Conservation (phyloP, 1,284 basidiomycete genomes). For the Lignosus rhinocerotis region DNA sequence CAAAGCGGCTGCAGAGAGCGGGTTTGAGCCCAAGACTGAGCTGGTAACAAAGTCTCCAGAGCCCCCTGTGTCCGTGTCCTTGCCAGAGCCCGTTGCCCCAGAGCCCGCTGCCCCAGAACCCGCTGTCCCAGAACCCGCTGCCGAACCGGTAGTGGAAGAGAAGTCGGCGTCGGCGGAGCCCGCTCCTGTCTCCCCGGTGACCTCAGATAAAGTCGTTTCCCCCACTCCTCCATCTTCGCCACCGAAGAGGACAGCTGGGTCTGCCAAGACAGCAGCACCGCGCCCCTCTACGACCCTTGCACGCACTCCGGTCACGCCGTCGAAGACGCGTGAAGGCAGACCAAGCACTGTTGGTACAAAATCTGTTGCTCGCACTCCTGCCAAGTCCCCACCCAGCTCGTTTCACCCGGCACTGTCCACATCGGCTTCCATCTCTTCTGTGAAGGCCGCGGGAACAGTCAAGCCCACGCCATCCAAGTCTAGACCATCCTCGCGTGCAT, state of each 20-base stretch:
- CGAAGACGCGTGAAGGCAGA: constrained; percentile 28
- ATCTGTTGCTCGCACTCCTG: constrained; percentile 29
- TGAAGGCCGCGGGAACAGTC: constrained; percentile 20
- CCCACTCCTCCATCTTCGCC: constrained; percentile 28
- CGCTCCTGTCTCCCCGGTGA: constrained; percentile 19
- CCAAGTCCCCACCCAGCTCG: constrained; percentile 31
- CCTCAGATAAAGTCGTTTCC: constrained; percentile 15
- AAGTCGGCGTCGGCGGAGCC: constrained; percentile 28
- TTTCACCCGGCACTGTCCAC: constrained; percentile 27
- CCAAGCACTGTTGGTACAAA: constrained; percentile 19
- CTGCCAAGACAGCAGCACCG: constrained; percentile 12
- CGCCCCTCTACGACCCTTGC: constrained; percentile 13
- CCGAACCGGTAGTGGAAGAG: constrained; percentile 14
- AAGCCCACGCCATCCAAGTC: constrained; percentile 21
- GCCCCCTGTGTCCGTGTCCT: constrained; percentile 2
- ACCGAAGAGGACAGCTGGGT: constrained; percentile 28
- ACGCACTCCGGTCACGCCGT: constrained; percentile 28
- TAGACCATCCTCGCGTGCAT: constrained; percentile 28
- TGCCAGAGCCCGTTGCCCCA: constrained; percentile 10
- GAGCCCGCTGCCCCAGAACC: constrained; percentile 8
- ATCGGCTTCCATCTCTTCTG: constrained; percentile 21
- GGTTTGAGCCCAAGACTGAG: constrained; percentile 10
- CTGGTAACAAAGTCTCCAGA: constrained; percentile 11
- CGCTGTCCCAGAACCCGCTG: constrained; percentile 8
- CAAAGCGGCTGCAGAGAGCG: constrained; percentile 14